These are phyloP conservation scores for Alloteropsis angusta DNA, from an alignment of 202 grass and related monocot genomes.

Conservation along the genomic window DNA sequence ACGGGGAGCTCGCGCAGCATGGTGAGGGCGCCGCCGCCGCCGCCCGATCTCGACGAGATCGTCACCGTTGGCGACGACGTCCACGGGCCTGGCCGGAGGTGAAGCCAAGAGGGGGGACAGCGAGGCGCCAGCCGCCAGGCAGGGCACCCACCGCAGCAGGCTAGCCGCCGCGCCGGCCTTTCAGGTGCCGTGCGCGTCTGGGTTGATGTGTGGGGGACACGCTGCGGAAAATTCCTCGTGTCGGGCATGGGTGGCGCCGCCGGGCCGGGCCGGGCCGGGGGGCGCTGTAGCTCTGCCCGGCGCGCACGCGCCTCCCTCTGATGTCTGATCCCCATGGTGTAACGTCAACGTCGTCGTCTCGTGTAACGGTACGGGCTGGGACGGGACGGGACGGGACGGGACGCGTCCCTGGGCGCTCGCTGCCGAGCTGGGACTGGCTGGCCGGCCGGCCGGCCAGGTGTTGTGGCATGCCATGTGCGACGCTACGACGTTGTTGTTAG, in stretches of 20 bases:
- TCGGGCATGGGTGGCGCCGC: background rate
- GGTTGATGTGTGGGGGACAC: background rate
- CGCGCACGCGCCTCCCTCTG: background rate
- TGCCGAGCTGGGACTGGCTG: background rate
- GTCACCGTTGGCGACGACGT: background rate
- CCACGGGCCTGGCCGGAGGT: background rate
- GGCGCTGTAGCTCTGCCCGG: background rate
- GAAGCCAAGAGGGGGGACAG: background rate
- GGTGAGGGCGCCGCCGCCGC: background rate
- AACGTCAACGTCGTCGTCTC: conserved; percentile 23
- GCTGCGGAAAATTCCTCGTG: conserved; percentile 24
- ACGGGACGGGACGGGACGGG: conserved; percentile 10
- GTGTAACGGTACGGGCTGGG: conserved; percentile 16
- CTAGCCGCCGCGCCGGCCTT: conserved; percentile 17
- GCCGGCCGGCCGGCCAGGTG: background rate
- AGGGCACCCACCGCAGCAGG: background rate
- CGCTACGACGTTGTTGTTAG: conserved; percentile 1
- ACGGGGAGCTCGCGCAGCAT: background rate
- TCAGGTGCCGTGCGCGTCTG: background rate
- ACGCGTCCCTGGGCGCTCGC: background rate
- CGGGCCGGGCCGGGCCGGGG: too few relatives aligned
- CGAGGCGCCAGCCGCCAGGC: background rate
- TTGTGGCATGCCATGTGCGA: conserved; percentile 22
- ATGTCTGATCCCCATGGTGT: background rate
- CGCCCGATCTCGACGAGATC: conserved; percentile 8